A percentile compares a stretch with the other conserved stretches of the same genome.
These are phyloP conservation scores for Skeletonema tropicum DNA, from an alignment of 108 stramenopile genomes.

Conservation along the genomic window DNA sequence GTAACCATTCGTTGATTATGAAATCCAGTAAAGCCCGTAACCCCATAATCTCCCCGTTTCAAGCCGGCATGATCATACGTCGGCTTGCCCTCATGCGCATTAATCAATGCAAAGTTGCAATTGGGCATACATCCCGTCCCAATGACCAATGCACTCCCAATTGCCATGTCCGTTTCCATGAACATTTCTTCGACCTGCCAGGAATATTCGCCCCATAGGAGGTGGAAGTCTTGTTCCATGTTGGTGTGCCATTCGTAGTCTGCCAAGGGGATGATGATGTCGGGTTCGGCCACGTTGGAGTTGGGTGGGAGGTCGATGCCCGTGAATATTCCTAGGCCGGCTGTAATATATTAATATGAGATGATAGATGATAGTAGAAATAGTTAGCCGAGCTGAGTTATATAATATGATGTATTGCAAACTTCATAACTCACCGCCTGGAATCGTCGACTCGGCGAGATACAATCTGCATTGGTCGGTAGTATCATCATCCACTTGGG, in stretches of 20 bases:
- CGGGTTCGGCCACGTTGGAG: conserved; percentile 44
- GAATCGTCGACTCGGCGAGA: conserved; percentile 33
- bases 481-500: conserved; percentile 7
- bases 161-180: conserved; percentile 39
- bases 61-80: conserved; percentile 44
- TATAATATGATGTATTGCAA: not conserved
- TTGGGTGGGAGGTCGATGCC: conserved; percentile 25
- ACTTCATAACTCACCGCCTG: conserved; percentile 12
- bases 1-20: conserved; percentile 49
- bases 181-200: conserved; percentile 24
- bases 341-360: not conserved
- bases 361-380: too few species aligned
- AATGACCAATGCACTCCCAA: conserved; percentile 30
- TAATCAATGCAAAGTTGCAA: conserved; percentile 50
- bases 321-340: conserved; percentile 55
- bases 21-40: conserved; percentile 45
- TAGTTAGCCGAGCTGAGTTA: too few species aligned
- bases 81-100: conserved; percentile 44
- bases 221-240: conserved; percentile 35
- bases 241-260: conserved; percentile 30
- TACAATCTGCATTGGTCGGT: conserved; percentile 23
- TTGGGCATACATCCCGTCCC: conserved; percentile 56
- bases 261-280: conserved; percentile 41
- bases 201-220: conserved; percentile 44
- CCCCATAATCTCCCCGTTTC: conserved; percentile 35